Evolutionary conservation across 768 basidiomycete species (phyloP).

Genomic region (Lactarius sp.): DNA sequence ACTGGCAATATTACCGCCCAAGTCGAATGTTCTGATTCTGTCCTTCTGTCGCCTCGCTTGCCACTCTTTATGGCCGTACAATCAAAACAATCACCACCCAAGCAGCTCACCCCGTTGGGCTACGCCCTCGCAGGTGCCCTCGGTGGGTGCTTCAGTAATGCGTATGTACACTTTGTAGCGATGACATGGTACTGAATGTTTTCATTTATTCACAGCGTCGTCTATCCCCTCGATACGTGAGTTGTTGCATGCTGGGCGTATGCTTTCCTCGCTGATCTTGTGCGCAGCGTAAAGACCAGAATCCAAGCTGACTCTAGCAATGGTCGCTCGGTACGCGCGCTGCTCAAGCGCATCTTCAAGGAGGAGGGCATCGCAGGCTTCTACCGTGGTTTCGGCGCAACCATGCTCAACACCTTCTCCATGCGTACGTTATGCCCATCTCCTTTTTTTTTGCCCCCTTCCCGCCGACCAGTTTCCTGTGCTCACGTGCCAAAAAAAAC

Average conservation of each 20-base stretch:
- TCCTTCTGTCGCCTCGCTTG: not conserved
- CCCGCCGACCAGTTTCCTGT: not conserved
- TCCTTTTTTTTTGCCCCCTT: not conserved
- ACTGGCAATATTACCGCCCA: not conserved
- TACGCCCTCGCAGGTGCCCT: conserved; percentile 90
- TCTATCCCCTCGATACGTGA: conserved; percentile 89
- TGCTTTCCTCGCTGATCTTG: not conserved
- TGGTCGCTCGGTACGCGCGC: conserved; percentile 54
- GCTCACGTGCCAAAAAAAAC: not conserved
- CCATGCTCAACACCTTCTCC: conserved; percentile 97
- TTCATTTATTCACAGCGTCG: conserved; percentile 47
- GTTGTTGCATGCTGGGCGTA: not conserved
- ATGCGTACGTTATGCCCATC: conserved; percentile 61
- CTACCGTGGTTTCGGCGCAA: conserved; percentile 91
- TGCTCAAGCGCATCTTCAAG: conserved; percentile 66
- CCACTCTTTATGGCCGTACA: conserved; percentile 35
- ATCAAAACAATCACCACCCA: conserved; percentile 43
- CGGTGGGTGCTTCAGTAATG: conserved; percentile 89
- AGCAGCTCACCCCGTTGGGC: conserved; percentile 77
- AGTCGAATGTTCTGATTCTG: not conserved
- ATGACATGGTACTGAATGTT: not conserved
- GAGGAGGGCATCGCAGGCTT: conserved; percentile 79
- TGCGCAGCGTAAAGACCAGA: conserved; percentile 79
- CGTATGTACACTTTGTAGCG: conserved; percentile 48
- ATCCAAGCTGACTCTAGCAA: conserved; percentile 77